A percentile compares a stretch with the other conserved stretches of the same genome.
These are phyloP conservation scores for Grosmannia clavigera DNA, from an alignment of 2,329 filamentous ascomycete genomes.

Conservation along the genomic window DNA sequence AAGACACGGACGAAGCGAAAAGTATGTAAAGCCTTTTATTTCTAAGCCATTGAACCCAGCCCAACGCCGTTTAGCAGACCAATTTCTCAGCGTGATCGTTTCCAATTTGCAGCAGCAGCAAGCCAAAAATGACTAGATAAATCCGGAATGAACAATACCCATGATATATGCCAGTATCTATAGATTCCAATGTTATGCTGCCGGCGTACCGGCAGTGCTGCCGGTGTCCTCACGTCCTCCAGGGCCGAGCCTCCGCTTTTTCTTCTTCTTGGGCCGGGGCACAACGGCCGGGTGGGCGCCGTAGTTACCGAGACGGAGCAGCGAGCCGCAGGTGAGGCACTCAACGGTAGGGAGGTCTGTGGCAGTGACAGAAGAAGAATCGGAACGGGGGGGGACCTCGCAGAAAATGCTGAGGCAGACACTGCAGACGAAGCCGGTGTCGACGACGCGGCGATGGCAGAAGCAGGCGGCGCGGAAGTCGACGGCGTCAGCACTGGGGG, in stretches of 20 bases:
- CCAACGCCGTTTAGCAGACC: neutral
- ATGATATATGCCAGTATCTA: neutral
- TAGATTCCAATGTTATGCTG: neutral
- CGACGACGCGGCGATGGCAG: slow-evolving; percentile 82
- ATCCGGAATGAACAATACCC: neutral
- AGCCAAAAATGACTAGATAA: neutral
- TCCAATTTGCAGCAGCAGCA: neutral
- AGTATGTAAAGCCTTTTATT: neutral
- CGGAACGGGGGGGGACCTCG: slow-evolving; percentile 24
- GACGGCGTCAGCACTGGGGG: slow-evolving; percentile 72
- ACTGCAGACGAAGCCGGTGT: slow-evolving; percentile 89
- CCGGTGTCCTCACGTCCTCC: slow-evolving; percentile 41
- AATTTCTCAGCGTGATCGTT: neutral
- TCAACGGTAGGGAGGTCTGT: slow-evolving; percentile 27
- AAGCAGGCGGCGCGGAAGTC: slow-evolving; percentile 98
- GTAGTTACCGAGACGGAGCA: slow-evolving; percentile 61
- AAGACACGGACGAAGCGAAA: neutral
- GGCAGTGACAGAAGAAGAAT: neutral
- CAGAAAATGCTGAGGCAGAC: slow-evolving; percentile 95
- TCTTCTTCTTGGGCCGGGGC: slow-evolving; percentile 61
- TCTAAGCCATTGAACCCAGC: neutral
- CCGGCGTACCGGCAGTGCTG: slow-evolving; percentile 47
- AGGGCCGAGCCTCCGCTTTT: slow-evolving; percentile 44
- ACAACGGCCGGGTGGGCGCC: slow-evolving; percentile 67
- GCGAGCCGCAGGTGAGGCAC: slow-evolving; percentile 75